These are phyloP conservation scores for Halophytophthora polymorphica DNA, from an alignment of 352 stramenopile genomes.

Conservation along the genomic window DNA sequence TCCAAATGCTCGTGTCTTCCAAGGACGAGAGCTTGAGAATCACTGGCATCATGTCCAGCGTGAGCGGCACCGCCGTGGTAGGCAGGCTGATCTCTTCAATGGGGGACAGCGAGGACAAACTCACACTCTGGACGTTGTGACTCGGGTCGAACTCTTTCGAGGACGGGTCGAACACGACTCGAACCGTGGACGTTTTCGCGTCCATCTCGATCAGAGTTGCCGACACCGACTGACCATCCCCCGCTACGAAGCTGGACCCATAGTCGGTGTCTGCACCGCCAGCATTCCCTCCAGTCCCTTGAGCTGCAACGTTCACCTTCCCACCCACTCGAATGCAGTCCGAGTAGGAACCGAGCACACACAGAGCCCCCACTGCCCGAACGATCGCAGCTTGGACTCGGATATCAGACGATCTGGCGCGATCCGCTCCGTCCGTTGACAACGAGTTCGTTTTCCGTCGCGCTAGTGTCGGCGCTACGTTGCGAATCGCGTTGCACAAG, in stretches of 20 bases:
- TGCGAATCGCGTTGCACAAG: constrained; percentile 68
- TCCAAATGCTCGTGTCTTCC: constrained; percentile 61
- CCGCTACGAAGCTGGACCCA: constrained; percentile 43
- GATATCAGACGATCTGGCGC: constrained; percentile 47
- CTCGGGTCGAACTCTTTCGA: constrained; percentile 67
- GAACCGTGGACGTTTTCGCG: constrained; percentile 52
- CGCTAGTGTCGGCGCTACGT: constrained; percentile 61
- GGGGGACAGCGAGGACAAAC: constrained; percentile 56
- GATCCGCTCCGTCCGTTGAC: constrained; percentile 3
- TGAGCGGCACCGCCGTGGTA: constrained; percentile 43
- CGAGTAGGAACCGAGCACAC: constrained; percentile 78
- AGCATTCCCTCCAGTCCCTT: constrained; percentile 21
- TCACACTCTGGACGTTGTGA: constrained; percentile 85
- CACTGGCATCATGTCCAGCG: constrained; percentile 76
- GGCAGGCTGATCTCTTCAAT: constrained; percentile 78
- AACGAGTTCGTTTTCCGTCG: constrained; percentile 28
- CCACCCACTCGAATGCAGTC: constrained; percentile 83
- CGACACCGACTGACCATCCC: constrained; percentile 33
- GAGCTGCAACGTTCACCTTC: constrained; percentile 63
- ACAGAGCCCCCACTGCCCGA: constrained; percentile 76
- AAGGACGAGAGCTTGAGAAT: constrained; percentile 80
- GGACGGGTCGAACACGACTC: constrained; percentile 74
- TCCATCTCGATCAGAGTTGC: constrained; percentile 81
- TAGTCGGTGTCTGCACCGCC: constrained; percentile 40
- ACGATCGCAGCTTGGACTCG: constrained; percentile 69